phyloP scores from a whole-genome alignment of 1,284 basidiomycete species.

The Ceratobasidium sp. region DNA sequence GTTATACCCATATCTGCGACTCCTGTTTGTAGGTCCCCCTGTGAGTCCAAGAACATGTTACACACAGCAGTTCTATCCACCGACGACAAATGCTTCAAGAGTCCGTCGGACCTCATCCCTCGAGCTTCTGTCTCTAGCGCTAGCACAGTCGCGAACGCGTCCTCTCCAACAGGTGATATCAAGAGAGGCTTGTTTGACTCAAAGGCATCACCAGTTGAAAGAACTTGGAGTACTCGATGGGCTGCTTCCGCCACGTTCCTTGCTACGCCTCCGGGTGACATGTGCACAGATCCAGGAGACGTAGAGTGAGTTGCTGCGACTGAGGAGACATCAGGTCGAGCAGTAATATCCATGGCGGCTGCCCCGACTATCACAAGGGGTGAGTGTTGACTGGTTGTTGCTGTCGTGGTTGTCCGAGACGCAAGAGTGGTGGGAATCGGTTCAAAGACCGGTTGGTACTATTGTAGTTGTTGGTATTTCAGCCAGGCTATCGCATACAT shows the following conservation, averaged over 20 bases:
- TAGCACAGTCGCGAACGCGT: slow-evolving; percentile 75
- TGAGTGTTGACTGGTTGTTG: not conserved
- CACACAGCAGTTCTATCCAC: slow-evolving; percentile 77
- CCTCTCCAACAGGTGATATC: slow-evolving; percentile 72
- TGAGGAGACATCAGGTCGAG: slow-evolving; percentile 56
- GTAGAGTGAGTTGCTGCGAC: slow-evolving; percentile 70
- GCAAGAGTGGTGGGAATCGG: not conserved
- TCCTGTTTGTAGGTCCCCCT: slow-evolving; percentile 81
- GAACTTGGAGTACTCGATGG: slow-evolving; percentile 58
- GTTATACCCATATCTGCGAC: slow-evolving; percentile 92
- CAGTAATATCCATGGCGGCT: slow-evolving; percentile 87
- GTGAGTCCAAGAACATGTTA: slow-evolving; percentile 80
- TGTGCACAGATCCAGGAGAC: slow-evolving; percentile 75
- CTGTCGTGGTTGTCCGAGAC: not conserved
- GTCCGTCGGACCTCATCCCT: slow-evolving; percentile 86
- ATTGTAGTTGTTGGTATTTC: slow-evolving; percentile 1
- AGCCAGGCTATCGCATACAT: slow-evolving; percentile 25
- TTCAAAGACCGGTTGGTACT: slow-evolving; percentile 14
- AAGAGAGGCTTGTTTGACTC: slow-evolving; percentile 58
- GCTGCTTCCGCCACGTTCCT: slow-evolving; percentile 94
- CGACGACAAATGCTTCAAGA: slow-evolving; percentile 57
- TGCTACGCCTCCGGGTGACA: slow-evolving; percentile 90
- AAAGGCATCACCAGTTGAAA: not conserved
- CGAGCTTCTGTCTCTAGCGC: slow-evolving; percentile 64
- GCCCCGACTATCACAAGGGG: slow-evolving; percentile 78